Evolutionary conservation across 2,329 filamentous ascomycete genomes (phyloP).

Genomic region (Aspergillus sp.): DNA sequence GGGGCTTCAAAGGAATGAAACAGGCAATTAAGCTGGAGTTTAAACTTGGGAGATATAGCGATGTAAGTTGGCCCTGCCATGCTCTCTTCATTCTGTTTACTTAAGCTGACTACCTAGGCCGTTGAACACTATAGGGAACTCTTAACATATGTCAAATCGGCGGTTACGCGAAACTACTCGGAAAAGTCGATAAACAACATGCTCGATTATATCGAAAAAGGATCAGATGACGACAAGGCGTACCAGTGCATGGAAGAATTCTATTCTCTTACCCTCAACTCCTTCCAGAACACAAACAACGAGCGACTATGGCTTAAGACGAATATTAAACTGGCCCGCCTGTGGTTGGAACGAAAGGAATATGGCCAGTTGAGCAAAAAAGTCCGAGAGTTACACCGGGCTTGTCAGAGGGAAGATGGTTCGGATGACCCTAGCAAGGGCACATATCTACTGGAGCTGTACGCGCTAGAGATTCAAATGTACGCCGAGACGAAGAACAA

Average conservation of each 20-base stretch:
- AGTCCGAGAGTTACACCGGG: constrained; percentile 81
- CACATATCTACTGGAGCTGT: constrained; percentile 93
- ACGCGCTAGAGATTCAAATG: constrained; percentile 98
- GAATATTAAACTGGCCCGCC: constrained; percentile 90
- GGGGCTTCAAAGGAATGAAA: constrained; percentile 94
- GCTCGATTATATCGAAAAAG: constrained; percentile 96
- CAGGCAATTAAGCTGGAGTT: constrained; percentile 98
- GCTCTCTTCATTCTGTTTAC: neutral
- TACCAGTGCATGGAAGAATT: constrained; percentile 88
- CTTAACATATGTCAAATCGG: constrained; percentile 94
- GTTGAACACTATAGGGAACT: constrained; percentile 92
- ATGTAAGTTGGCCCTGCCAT: constrained; percentile 54
- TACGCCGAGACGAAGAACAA: constrained; percentile 96
- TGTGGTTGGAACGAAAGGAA: constrained; percentile 89
- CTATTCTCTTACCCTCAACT: constrained; percentile 88
- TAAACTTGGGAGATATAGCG: constrained; percentile 81
- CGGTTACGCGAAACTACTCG: constrained; percentile 95
- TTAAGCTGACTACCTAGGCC: constrained; percentile 56
- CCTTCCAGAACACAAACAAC: constrained; percentile 96
- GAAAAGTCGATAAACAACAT: constrained; percentile 99
- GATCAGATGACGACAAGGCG: constrained; percentile 68
- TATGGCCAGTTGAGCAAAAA: constrained; percentile 79
- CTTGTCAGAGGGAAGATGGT: constrained; percentile 85
- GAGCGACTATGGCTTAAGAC: constrained; percentile 97
- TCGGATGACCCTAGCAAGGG: constrained; percentile 85